Percentiles rank a stretch among this genome's conserved stretches.
phyloP scores from a whole-genome alignment of 1,139 yeast genomes.

The Lodderomyces metapsilosis region DNA sequence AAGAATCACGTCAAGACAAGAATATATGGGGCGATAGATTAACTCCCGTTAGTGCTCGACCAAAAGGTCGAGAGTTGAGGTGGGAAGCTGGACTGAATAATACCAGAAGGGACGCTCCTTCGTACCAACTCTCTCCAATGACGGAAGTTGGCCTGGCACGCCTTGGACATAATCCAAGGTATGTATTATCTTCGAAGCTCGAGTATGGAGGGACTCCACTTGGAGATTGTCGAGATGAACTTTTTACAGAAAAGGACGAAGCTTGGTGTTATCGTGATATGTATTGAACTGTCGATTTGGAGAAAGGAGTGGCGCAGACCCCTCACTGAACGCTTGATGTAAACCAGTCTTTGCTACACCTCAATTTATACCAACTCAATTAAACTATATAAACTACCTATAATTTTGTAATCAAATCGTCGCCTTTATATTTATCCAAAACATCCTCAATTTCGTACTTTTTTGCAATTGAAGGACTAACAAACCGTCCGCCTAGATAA shows the following conservation, averaged over 20 bases:
- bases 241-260: neutral
- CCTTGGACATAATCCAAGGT: too few relatives aligned
- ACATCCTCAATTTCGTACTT: slow-evolving; percentile 65
- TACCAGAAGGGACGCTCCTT: neutral
- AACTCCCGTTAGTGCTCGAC: neutral
- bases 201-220: neutral
- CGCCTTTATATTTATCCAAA: slow-evolving; percentile 29
- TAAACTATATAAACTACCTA: too few relatives aligned
- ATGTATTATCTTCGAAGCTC: neutral
- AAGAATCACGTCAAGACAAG: neutral
- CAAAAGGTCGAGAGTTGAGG: neutral
- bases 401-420: slow-evolving; percentile 39
- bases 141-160: neutral
- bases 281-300: neutral
- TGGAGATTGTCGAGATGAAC: neutral
- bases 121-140: neutral
- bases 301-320: too few relatives aligned
- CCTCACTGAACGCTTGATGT: too few relatives aligned
- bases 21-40: neutral
- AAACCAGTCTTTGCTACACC: too few relatives aligned
- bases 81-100: neutral
- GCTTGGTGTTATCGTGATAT: neutral
- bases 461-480: slow-evolving; percentile 61
- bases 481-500: slow-evolving; percentile 88
- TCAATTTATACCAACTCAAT: too few relatives aligned